Evolutionary conservation across 495 filamentous ascomycete species (phyloP), one percentile per base, ranked within the genome.

Genomic region (Arthonia radiata): DNA sequence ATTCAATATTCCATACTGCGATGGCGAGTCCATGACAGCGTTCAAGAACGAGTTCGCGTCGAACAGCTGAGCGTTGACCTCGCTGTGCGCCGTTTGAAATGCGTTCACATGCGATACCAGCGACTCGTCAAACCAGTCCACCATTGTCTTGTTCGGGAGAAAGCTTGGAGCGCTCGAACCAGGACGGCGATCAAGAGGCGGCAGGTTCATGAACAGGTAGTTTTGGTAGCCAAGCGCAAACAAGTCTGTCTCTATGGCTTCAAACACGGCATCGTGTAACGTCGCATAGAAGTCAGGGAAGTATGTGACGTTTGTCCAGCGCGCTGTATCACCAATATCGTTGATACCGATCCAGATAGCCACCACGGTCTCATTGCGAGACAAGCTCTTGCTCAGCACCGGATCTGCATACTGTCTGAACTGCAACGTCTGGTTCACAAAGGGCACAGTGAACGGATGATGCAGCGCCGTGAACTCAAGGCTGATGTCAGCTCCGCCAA

Each of bases 161-260:
- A 27, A 37, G 13, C 29, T 31, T 6, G 19, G 27, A 11, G 43
- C 40, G 17, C 27, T 14, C 25, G 57, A 57, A 7, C 36, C 36
- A 2, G 57, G 56, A 11, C 46, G 49, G 1, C 52, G 45, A 31
- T 63, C 49, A 2, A 61, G 33, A 0, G 59, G 59, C 3, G 57
- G 59, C 3, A 63, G 48, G 32, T 56, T 59, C 25, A 65, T 33
- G 36, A 65, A 52, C 3, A 56, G 41, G 34, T 53, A 63, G 14
- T 51, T 48, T 12, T 38, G 33, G 31, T 53, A 61, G 2, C 59
- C 59, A 3, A 49, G 37, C 5, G 34, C 30, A 37, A 54, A 53
- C 6, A 61, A n/a, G n/a, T n/a, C 37, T 5, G 31, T 17, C 7
- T 47, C 35, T 1, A 57, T 41, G 10, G 50, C 48, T 9, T 34